A percentile compares a stretch with the other conserved stretches of the same genome.
These are phyloP conservation scores for Chionographis japonica DNA, from an alignment of 106 monocot genomes.

Conservation along the genomic window DNA sequence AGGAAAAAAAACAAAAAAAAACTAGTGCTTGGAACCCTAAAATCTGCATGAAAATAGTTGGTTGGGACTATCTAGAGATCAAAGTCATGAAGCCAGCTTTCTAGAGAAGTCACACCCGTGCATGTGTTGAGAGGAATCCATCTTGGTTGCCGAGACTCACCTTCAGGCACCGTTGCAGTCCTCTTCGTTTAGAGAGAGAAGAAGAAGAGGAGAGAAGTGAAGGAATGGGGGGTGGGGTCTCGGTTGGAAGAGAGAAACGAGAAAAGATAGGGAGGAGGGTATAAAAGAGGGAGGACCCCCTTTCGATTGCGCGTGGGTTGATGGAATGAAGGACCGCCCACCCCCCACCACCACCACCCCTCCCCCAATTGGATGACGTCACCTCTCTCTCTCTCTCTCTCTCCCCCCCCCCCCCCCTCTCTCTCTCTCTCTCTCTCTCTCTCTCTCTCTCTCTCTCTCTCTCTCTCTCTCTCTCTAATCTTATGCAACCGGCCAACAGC, in stretches of 20 bases:
- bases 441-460: neutral
- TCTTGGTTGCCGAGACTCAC: no score
- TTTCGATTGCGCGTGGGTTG: constrained; percentile 55
- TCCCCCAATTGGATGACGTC: constrained; percentile 27
- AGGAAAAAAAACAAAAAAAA: no score
- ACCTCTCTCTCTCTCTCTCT: neutral
- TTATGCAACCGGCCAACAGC: no score
- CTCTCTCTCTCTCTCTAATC: neutral
- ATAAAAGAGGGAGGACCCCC: constrained; percentile 18
- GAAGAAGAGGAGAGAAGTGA: constrained; percentile 1
- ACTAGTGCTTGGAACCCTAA: no score
- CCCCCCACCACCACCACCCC: no score
- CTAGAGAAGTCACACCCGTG: no score
- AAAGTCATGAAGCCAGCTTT: no score
- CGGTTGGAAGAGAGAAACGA: constrained; percentile 25
- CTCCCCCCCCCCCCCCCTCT: neutral
- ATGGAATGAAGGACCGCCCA: constrained; percentile 30
- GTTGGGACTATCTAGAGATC: no score
- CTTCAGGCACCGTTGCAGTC: no score
- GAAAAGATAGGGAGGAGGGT: constrained; percentile 18
- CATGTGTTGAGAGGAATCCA: no score
- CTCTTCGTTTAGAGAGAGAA: neutral
- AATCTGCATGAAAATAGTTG: no score
- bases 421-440: neutral
- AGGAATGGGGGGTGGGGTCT: neutral